Evolutionary conservation across 768 basidiomycete genomes (phyloP).

Genomic region (Lactarius vividus): DNA sequence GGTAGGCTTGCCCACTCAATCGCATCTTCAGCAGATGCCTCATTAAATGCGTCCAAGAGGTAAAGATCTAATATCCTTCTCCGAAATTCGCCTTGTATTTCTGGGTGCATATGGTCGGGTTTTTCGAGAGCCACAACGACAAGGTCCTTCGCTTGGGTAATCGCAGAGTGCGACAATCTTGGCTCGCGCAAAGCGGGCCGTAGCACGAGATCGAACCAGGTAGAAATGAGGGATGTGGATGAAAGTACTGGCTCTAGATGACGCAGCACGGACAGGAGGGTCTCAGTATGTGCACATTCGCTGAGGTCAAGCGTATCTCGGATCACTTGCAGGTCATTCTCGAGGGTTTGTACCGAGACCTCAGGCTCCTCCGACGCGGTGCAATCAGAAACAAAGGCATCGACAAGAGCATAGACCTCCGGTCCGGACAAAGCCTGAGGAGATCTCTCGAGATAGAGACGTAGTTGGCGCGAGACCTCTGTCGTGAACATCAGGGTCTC

Average conservation of each 20-base stretch:
- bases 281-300: conserved; percentile 57
- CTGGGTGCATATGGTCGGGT: conserved; percentile 42
- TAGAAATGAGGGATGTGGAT: conserved; percentile 63
- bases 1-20: conserved; percentile 73
- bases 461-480: conserved; percentile 50
- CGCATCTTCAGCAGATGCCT: conserved; percentile 68
- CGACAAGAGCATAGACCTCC: conserved; percentile 49
- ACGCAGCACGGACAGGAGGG: conserved; percentile 63
- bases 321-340: conserved; percentile 65
- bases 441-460: conserved; percentile 53
- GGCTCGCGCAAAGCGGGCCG: conserved; percentile 78
- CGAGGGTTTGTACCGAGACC: conserved; percentile 46
- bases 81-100: conserved; percentile 63
- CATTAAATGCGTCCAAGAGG: conserved; percentile 73
- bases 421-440: conserved; percentile 50
- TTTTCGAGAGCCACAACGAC: conserved; percentile 58
- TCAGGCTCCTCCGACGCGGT: conserved; percentile 47
- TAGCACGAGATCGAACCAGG: conserved; percentile 79
- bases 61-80: conserved; percentile 70
- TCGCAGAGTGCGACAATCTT: conserved; percentile 54
- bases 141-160: conserved; percentile 69
- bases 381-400: conserved; percentile 54
- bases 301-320: conserved; percentile 63
- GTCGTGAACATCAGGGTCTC: conserved; percentile 36
- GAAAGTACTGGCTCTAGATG: conserved; percentile 61